Base-by-base conservation (phyloP, 23 red algal species). In the Agarophyton chilense region DNA sequence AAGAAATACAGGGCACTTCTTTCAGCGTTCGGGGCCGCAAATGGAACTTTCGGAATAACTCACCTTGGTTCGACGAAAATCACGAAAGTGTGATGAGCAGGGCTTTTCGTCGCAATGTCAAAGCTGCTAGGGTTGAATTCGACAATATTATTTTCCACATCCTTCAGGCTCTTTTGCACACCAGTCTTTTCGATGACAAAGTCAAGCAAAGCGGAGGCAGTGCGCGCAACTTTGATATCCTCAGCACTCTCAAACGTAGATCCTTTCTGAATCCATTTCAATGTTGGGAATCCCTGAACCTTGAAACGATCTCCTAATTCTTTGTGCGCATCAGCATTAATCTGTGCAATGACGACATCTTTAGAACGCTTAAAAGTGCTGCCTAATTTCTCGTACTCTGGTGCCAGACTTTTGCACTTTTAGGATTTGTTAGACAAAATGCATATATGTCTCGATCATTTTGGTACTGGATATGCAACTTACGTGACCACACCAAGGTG, bases 261-360 rank as follows among this genome's bases (percentile, higher is more conserved):
- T 3, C 81, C 81, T 75, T 95, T 90, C 40, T 52, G 45, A 52
- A 95, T 52, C 83, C 84, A 95, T 34, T 89, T 88, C 21, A 95
- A 72, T 12, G 93, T 90, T 24, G 93, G 93, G 78, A 83, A 95
- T 10, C 93, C 93, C 32, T 61, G 21, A 42, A 95, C 68, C 21
- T 73, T 74, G 55, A 95, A 95, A 47, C 93, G 93, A 17, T 90
- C 41, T 40, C 50, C 86, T 5, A 95, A 78, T 10, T 56, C 41
- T 35, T 68, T 72, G 79, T 95, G 85, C 28, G 63, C 82, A 77
- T 95, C 93, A n/a, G 93, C 93, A 51, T 95, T 84, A 39, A 95
- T 86, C 19, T 89, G 84, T 35, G 84, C 93, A 77, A 95, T 91
- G n/a, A 90, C 66, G 47, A 95, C 86, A 49, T 95, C 93, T 28